These are phyloP conservation scores for Wickerhamiella occidentalis DNA, from an alignment of 805 yeast genomes.

Conservation along the genomic window DNA sequence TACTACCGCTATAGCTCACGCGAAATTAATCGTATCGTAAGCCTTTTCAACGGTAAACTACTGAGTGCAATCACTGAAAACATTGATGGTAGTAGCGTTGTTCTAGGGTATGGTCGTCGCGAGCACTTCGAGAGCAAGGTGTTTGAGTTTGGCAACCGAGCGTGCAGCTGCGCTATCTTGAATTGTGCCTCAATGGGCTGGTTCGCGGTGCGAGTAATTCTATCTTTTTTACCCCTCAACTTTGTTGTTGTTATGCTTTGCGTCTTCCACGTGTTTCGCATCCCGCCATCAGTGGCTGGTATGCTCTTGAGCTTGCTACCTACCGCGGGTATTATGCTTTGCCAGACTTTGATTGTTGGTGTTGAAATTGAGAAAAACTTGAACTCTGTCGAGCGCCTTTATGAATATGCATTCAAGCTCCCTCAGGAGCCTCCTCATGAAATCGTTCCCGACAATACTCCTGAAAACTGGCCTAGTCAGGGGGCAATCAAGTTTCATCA, in stretches of 20 bases:
- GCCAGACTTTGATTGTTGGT: slow-evolving; percentile 47
- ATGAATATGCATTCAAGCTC: slow-evolving; percentile 49
- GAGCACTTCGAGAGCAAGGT: slow-evolving; percentile 39
- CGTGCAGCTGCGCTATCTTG: slow-evolving; percentile 56
- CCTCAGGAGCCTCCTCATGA: slow-evolving; percentile 51
- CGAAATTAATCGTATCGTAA: slow-evolving; percentile 65
- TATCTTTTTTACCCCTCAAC: slow-evolving; percentile 40
- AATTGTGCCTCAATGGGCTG: slow-evolving; percentile 60
- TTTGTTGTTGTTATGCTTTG: slow-evolving; percentile 47
- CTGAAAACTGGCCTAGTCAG: slow-evolving; percentile 48
- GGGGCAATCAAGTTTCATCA: slow-evolving; percentile 65
- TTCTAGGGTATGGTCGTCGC: slow-evolving; percentile 44
- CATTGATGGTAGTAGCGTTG: slow-evolving; percentile 51
- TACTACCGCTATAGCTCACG: slow-evolving; percentile 61
- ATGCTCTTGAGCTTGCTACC: slow-evolving; percentile 51
- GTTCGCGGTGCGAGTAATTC: slow-evolving; percentile 52
- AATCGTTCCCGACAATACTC: slow-evolving; percentile 34
- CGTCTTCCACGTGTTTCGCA: slow-evolving; percentile 46
- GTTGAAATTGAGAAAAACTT: slow-evolving; percentile 67
- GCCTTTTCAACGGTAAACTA: slow-evolving; percentile 55
- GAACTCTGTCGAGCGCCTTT: slow-evolving; percentile 66
- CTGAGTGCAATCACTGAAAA: slow-evolving; percentile 63
- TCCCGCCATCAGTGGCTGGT: slow-evolving; percentile 54
- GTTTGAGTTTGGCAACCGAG: slow-evolving; percentile 37
- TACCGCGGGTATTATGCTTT: slow-evolving; percentile 42